These are phyloP conservation scores for Sphagnum contortum DNA, from an alignment of 225 moss, liverwort and hornwort species.

Conservation along the genomic window DNA sequence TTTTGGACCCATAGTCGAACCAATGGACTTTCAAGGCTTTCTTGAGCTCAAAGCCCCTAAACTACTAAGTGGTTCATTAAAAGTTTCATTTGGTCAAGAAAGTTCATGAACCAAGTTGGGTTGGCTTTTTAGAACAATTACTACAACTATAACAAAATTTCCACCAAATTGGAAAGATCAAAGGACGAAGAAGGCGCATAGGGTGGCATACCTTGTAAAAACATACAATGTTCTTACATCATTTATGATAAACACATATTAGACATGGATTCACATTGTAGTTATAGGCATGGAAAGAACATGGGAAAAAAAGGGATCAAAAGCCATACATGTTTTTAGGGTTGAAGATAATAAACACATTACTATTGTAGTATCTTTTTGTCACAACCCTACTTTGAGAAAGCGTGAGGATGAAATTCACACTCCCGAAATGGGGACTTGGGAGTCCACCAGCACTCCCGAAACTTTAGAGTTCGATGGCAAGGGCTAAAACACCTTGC, in stretches of 20 bases:
- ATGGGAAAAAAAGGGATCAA: background rate
- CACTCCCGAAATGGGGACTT: no score
- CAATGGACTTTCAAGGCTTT: background rate
- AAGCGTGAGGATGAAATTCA: no score
- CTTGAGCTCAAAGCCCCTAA: background rate
- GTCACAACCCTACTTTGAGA: no score
- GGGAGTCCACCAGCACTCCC: no score
- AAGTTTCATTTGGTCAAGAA: background rate
- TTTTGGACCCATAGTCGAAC: background rate
- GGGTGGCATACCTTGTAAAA: background rate
- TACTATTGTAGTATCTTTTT: background rate
- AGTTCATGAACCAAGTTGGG: background rate
- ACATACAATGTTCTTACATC: background rate
- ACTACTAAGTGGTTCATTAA: background rate
- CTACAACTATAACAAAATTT: background rate
- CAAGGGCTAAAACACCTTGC: no score
- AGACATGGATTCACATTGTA: background rate
- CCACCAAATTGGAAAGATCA: background rate
- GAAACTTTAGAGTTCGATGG: no score
- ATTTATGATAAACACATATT: background rate
- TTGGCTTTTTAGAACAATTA: background rate
- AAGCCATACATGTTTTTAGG: background rate
- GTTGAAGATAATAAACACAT: background rate
- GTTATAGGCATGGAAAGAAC: background rate
- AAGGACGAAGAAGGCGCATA: background rate